Base-by-base conservation (phyloP, 23 red algal species). In the Chondrus crispus region DNA sequence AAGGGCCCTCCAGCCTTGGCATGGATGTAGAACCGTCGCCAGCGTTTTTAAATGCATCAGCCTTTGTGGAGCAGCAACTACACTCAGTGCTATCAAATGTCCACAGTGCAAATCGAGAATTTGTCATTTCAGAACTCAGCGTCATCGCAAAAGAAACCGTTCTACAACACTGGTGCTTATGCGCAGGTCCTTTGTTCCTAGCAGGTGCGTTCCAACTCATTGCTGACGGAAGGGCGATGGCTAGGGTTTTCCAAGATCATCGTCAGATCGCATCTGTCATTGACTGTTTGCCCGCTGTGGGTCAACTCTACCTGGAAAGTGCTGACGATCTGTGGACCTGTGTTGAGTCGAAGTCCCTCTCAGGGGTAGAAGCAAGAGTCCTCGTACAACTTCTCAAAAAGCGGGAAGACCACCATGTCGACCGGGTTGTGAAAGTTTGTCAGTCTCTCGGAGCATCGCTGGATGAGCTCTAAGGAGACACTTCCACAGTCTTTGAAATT, bases 271-370 rank as follows among this genome's bases (percentile, higher is more conserved):
- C 54, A 30, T 22, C 69, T 39, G 37, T 11, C 26, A 46, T 90
- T 12, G 64, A 72, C 26, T 90, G 87, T 45, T 36, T 90, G 20
- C 70, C 87, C 26, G 68, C 87, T 39, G 18, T 90, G 13, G 72
- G 64, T 2, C 87, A 90, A 38, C 36, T 90, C 22, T 90, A 80
- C 33, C 50, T 90, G 87, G 87, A 90, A 64, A 44, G 62, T 33
- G 22, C 87, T 7, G 87, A 90, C 24, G 87, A 53, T n/a, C 87
- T 90, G 13, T 90, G 87, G 87, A 32, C 37, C 16, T 90, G 74
- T 90, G 48, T 90, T 20, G 87, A 90, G 54, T 68, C 19, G 35
- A 80, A 35, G 33, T 26, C 87, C 18, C 45, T 90, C 6, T 33
- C 54, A 4, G 55, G 69, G 62, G 87, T 90, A 33, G 87, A 90